These are phyloP conservation scores for Chlorella sp. DNA, from an alignment of 139 green algal genomes.

Conservation along the genomic window DNA sequence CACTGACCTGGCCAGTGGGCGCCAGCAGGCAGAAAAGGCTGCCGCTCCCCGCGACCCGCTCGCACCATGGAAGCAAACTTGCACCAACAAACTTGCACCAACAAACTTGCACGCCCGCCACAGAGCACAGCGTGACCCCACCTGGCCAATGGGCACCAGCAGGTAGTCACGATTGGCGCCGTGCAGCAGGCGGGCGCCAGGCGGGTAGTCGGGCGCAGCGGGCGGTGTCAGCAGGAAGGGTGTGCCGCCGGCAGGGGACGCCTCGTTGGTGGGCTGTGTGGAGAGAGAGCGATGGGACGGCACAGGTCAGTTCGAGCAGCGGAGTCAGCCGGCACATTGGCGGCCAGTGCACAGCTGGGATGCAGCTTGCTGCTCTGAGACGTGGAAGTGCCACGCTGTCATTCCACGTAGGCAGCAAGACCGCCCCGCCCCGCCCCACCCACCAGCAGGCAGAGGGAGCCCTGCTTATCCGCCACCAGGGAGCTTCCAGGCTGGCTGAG, in stretches of 20 bases:
- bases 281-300: no score
- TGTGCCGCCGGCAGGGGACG: background rate
- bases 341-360: no score
- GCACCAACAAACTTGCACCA: no score
- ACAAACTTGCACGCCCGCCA: no score
- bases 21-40: background rate
- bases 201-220: constrained; percentile 30
- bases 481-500: constrained; percentile 5
- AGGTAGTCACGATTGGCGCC: constrained; percentile 34
- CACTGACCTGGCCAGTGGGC: no score
- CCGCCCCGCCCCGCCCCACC: background rate
- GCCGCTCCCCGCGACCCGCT: no score
- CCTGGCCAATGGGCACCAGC: constrained; percentile 40
- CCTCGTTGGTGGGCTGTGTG: background rate
- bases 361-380: no score
- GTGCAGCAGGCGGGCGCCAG: constrained; percentile 35
- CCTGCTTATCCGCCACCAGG: background rate
- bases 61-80: no score
- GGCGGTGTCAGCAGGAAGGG: background rate
- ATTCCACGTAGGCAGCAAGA: no score
- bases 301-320: background rate
- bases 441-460: background rate
- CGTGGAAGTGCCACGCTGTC: no score
- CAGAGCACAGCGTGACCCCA: constrained; percentile 11
- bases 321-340: background rate